These are phyloP conservation scores for Sorghum bicolor DNA, from an alignment of 176 grass and related monocot species.

Conservation along the genomic window DNA sequence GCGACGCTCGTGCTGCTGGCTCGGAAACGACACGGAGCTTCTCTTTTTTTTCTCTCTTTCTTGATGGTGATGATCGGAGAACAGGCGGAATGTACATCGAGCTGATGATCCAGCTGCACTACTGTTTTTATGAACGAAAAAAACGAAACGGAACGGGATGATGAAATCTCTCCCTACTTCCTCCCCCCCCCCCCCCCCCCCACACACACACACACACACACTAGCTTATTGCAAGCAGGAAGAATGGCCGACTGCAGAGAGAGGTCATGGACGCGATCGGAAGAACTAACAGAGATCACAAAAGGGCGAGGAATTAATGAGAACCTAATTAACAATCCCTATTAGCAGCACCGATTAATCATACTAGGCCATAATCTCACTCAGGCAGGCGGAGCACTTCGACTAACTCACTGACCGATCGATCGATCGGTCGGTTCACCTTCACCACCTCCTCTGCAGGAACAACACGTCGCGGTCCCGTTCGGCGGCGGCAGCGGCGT, in stretches of 20 bases:
- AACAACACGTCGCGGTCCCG: conserved; percentile 46
- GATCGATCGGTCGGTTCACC: background rate
- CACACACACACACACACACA: no score
- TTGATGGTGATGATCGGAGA: background rate
- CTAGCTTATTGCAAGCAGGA: background rate
- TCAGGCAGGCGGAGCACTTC: background rate
- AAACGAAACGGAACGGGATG: background rate
- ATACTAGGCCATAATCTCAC: background rate
- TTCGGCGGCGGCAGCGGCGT: background rate
- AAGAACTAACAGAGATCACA: background rate
- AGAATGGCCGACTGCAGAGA: background rate
- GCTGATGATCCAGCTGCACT: background rate
- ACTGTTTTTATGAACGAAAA: background rate
- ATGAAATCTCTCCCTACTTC: background rate
- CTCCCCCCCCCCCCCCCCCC: no score
- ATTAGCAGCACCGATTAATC: background rate
- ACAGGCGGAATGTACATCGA: conserved; percentile 33
- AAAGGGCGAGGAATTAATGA: background rate
- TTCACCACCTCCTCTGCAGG: conserved; percentile 66
- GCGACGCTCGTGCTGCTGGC: background rate
- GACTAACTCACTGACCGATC: background rate
- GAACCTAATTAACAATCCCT: background rate
- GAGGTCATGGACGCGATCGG: background rate
- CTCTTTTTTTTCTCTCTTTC: background rate
- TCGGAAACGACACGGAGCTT: background rate